Conservation (phyloP, 2,329 filamentous ascomycete species). For the Penicillium nordicum region DNA sequence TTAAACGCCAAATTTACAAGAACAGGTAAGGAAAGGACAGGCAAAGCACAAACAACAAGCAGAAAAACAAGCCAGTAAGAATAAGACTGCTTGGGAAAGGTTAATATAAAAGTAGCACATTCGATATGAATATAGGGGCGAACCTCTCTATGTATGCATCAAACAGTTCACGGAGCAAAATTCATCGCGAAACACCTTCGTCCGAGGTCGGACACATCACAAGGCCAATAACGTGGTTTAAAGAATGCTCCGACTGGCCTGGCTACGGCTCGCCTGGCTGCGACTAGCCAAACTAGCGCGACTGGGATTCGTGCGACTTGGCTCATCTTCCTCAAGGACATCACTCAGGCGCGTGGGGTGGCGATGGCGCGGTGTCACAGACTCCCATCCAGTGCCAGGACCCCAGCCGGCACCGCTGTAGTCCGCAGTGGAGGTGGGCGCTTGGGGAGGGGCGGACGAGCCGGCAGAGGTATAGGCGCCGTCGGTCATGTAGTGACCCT, state of each 20-base stretch:
- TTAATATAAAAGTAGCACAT: background rate
- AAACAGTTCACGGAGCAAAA: background rate
- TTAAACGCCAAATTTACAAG: conserved; percentile 1
- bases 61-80: background rate
- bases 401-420: conserved; percentile 66
- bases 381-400: conserved; percentile 68
- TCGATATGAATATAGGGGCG: background rate
- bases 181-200: background rate
- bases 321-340: conserved; percentile 81
- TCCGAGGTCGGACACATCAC: background rate
- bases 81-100: background rate
- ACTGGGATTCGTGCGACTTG: conserved; percentile 63
- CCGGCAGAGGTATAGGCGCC: conserved; percentile 26
- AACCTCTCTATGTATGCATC: background rate
- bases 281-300: conserved; percentile 55
- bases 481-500: conserved; percentile 44
- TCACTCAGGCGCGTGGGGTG: conserved; percentile 87
- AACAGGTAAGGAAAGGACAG: background rate
- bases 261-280: conserved; percentile 21
- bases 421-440: conserved; percentile 48
- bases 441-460: conserved; percentile 28
- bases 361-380: conserved; percentile 69
- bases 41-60: too few species aligned
- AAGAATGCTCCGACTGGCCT: conserved; percentile 7
- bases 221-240: background rate